A percentile compares a stretch with the other conserved stretches of the same genome.
These are phyloP conservation scores for Colletotrichum melonis DNA, from an alignment of 2,329 filamentous ascomycete species.

Conservation along the genomic window DNA sequence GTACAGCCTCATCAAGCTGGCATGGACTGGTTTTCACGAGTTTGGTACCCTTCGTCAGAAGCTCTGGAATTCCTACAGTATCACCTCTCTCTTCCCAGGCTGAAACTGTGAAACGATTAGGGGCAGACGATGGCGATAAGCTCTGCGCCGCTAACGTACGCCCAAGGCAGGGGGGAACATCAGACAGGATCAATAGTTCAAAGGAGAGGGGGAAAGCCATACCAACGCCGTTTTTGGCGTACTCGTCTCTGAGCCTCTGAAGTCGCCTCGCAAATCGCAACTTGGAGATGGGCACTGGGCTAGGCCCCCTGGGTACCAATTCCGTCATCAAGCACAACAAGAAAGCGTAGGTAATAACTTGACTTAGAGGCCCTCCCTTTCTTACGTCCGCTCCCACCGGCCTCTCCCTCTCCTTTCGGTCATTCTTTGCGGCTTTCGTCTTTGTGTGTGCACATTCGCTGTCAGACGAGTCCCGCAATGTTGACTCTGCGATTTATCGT, in stretches of 20 bases:
- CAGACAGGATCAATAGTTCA: not conserved
- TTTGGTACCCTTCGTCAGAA: too few species aligned
- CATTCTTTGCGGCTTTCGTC: not conserved
- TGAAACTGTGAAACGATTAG: not conserved
- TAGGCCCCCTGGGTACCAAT: not conserved
- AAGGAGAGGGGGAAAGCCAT: not conserved
- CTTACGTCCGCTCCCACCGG: not conserved
- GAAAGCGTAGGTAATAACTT: not conserved
- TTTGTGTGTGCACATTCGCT: not conserved
- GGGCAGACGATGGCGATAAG: not conserved
- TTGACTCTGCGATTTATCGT: constrained; percentile 11
- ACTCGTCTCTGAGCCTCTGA: not conserved
- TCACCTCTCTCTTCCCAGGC: not conserved
- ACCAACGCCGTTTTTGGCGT: not conserved
- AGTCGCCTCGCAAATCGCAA: not conserved
- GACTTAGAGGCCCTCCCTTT: not conserved
- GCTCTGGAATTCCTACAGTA: not conserved
- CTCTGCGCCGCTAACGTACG: not conserved
- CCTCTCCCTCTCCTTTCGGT: not conserved
- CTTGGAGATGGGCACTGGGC: not conserved
- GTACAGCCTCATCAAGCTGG: too few species aligned
- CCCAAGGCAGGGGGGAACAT: not conserved
- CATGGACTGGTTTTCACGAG: too few species aligned
- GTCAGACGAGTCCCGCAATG: constrained; percentile 4
- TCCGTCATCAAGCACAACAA: not conserved